These are phyloP conservation scores for Nepenthes alata DNA, from an alignment of 179 eudicot genomes.

Conservation along the genomic window DNA sequence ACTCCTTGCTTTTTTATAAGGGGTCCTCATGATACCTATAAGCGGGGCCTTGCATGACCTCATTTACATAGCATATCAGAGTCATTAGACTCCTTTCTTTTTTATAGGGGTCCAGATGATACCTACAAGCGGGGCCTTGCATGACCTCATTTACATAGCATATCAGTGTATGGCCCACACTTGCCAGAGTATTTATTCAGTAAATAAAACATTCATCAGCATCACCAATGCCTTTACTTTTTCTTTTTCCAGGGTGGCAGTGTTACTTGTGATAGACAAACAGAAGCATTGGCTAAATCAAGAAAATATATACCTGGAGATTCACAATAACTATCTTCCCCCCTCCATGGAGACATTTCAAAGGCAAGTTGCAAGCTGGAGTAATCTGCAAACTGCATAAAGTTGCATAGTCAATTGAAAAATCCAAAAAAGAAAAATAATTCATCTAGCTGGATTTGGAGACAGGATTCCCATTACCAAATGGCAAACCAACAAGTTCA, in stretches of 20 bases:
- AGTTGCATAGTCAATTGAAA: background rate
- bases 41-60: too few relatives aligned
- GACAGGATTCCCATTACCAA: too few relatives aligned
- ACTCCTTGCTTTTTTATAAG: too few relatives aligned
- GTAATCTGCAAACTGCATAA: slow-evolving; percentile 91
- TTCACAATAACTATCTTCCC: slow-evolving; percentile 90
- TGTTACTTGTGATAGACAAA: background rate
- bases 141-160: too few relatives aligned
- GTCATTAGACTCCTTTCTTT: too few relatives aligned
- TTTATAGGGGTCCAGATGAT: too few relatives aligned
- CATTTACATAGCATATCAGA: too few relatives aligned
- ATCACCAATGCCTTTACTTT: background rate
- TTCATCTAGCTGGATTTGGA: background rate
- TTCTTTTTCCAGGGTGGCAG: background rate
- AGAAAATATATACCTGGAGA: slow-evolving; percentile 68
- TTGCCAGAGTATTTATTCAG: background rate
- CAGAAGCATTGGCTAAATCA: background rate
- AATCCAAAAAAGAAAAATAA: background rate
- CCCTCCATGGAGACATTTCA: slow-evolving; percentile 73
- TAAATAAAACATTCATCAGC: background rate
- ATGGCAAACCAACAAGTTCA: too few relatives aligned
- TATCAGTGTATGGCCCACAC: too few relatives aligned
- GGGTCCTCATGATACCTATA: too few relatives aligned
- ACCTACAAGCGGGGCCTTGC: too few relatives aligned
- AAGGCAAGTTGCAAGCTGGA: slow-evolving; percentile 93